Percentiles rank a stretch among this genome's conserved stretches.
These are phyloP conservation scores for Mycena latifolia DNA, from an alignment of 768 basidiomycete species.

Conservation along the genomic window DNA sequence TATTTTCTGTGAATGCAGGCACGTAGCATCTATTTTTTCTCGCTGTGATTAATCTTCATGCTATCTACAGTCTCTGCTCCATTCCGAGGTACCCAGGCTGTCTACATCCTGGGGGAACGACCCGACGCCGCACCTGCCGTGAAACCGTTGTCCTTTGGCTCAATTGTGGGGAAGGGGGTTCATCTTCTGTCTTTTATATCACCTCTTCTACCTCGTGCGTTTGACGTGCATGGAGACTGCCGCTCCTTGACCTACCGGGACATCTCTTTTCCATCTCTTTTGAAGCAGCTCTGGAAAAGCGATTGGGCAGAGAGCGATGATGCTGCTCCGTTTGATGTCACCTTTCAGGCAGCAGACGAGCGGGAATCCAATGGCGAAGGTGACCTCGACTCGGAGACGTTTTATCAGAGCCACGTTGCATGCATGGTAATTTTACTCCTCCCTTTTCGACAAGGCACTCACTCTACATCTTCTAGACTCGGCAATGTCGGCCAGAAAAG, in stretches of 20 bases:
- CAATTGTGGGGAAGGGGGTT: constrained; percentile 51
- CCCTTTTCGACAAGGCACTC: neutral
- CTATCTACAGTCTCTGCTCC: constrained; percentile 55
- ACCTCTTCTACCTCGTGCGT: constrained; percentile 51
- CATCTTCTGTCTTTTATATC: constrained; percentile 58
- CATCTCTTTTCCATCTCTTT: constrained; percentile 45
- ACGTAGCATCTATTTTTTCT: constrained; percentile 19
- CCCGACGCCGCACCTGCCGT: constrained; percentile 55
- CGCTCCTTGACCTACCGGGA: constrained; percentile 56
- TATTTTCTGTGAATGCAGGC: constrained; percentile 60
- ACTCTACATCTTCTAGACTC: constrained; percentile 13
- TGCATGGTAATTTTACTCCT: constrained; percentile 45
- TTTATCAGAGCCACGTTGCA: constrained; percentile 57
- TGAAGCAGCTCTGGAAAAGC: constrained; percentile 57
- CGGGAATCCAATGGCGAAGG: constrained; percentile 56
- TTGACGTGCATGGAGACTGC: constrained; percentile 59
- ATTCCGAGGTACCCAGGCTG: constrained; percentile 61
- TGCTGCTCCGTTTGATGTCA: constrained; percentile 60
- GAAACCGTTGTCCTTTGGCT: constrained; percentile 54
- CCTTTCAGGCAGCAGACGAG: constrained; percentile 58
- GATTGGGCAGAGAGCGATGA: constrained; percentile 64
- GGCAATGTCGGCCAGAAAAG: neutral
- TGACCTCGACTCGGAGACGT: constrained; percentile 49
- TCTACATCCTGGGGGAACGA: constrained; percentile 60
- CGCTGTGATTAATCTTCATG: neutral